Conservation (phyloP, 108 stramenopile species). For the Discostella stelligeroides region DNA sequence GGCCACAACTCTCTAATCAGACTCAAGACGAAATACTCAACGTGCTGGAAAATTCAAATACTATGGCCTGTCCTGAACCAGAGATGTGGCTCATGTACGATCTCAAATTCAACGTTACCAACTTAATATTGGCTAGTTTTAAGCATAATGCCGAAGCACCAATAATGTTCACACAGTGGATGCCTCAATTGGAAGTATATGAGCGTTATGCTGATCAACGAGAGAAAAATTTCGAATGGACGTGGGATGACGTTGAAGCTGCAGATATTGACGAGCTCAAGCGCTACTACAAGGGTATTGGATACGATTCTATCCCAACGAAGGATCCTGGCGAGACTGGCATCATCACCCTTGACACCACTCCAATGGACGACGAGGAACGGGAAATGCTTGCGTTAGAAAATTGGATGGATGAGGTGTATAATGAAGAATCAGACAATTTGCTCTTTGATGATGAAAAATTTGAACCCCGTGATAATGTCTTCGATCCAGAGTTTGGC, state of each 20-base stretch:
- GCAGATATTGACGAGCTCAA: constrained; percentile 78
- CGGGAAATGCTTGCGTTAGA: constrained; percentile 84
- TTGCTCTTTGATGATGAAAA: constrained; percentile 84
- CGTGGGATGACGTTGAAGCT: constrained; percentile 78
- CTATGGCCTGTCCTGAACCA: constrained; percentile 50
- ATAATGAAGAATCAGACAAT: constrained; percentile 80
- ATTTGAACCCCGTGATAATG: constrained; percentile 78
- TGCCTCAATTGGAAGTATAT: constrained; percentile 75
- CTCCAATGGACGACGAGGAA: constrained; percentile 80
- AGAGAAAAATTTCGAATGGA: constrained; percentile 74
- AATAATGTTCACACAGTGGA: constrained; percentile 81
- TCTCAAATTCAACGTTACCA: constrained; percentile 83
- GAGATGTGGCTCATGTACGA: constrained; percentile 80
- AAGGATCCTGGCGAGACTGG: constrained; percentile 74
- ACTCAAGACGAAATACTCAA: constrained; percentile 50
- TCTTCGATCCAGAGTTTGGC: constrained; percentile 71
- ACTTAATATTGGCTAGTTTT: constrained; percentile 79
- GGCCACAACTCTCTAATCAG: constrained; percentile 45
- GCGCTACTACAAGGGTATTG: constrained; percentile 77
- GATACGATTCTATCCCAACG: constrained; percentile 75
- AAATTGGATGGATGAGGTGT: constrained; percentile 87
- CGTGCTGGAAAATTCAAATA: constrained; percentile 58
- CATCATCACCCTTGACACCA: constrained; percentile 69
- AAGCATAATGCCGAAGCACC: constrained; percentile 84
- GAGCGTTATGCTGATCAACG: constrained; percentile 69